Base-by-base conservation (phyloP, 2,329 filamentous ascomycete species). In the Botrytis galanthina region DNA sequence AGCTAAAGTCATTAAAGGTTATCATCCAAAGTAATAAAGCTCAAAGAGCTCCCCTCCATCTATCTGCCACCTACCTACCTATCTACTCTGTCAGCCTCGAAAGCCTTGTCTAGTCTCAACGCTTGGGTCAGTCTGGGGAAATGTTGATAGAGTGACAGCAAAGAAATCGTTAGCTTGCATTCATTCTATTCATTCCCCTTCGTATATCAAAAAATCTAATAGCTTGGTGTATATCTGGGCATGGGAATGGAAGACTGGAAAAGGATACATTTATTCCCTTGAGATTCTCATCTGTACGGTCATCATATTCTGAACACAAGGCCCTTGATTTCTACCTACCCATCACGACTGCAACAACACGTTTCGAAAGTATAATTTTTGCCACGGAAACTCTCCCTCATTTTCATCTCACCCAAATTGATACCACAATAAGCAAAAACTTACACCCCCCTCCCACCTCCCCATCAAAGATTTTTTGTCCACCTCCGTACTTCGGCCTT, bases 401-500 rank as follows among this genome's bases (percentile, higher is more conserved):
- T n/a, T 20, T 37, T 37, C 14, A 22, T 44, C 37, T 20, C 39
- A 44, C 39, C 61, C 39, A 44, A 64, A 54, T 51, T 16, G 29
- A 67, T 54, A 54, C 46, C 32, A 54, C 64, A 42, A 29, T 39
- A 68, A 54, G 64, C 64, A 67, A 67, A 67, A 51, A n/a, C 63
- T 67, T 67, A 39, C 64, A 20, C 29, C 18, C 37, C 37, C 26
- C 48, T 51, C 48, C 48, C 26, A 51, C 48, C 26, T 29, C 57
- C 62, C 29, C 32, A 44, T 29, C 20, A 48, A 37, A 63, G 26
- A 61, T 35, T 32, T 46, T 66, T 32, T 59, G 37, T 18, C 26
- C 37, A 54, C 35, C 70, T 60, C 51, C 71, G 62, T 46, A 60
- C 66, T 57, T 72, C 62, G 51, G 62, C 66, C 46, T 39, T 57